A percentile compares a stretch with the other conserved stretches of the same genome.
Conservation (phyloP, 192 early-diverging fungal genomes). For the Backusella psychrophila region DNA sequence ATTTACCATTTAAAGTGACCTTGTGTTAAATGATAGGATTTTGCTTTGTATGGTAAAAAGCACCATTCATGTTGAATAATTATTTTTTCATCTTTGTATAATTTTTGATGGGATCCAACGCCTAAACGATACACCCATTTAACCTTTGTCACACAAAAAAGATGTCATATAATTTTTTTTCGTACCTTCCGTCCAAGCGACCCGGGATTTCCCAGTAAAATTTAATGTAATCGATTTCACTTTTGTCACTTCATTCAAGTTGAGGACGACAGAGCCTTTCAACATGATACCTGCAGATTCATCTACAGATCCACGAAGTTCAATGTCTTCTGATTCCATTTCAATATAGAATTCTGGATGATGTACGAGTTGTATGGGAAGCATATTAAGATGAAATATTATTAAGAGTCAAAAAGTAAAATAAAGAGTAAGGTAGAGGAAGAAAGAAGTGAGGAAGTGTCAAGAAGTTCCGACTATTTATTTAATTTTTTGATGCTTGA, state of each 20-base stretch:
- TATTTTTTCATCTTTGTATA: conserved; percentile 34
- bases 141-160: neutral
- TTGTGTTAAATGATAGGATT: conserved; percentile 35
- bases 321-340: conserved; percentile 31
- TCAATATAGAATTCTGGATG: conserved; percentile 34
- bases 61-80: conserved; percentile 56
- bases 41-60: conserved; percentile 47
- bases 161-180: neutral
- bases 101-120: conserved; percentile 28
- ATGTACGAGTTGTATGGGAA: conserved; percentile 28
- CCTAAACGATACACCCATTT: neutral
- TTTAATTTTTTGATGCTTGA: neutral
- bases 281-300: conserved; percentile 50
- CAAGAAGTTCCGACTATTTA: neutral
- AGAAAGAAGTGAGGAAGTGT: neutral
- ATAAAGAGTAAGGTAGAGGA: neutral
- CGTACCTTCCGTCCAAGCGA: conserved; percentile 45
- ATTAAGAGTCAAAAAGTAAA: neutral
- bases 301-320: conserved; percentile 34
- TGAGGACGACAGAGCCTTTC: conserved; percentile 51
- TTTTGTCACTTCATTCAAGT: conserved; percentile 47
- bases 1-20: conserved; percentile 44
- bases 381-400: neutral
- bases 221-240: conserved; percentile 49
- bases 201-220: conserved; percentile 54